These are phyloP conservation scores for Saussurea involucrata DNA, from an alignment of 129 eudicot genomes.

Conservation along the genomic window DNA sequence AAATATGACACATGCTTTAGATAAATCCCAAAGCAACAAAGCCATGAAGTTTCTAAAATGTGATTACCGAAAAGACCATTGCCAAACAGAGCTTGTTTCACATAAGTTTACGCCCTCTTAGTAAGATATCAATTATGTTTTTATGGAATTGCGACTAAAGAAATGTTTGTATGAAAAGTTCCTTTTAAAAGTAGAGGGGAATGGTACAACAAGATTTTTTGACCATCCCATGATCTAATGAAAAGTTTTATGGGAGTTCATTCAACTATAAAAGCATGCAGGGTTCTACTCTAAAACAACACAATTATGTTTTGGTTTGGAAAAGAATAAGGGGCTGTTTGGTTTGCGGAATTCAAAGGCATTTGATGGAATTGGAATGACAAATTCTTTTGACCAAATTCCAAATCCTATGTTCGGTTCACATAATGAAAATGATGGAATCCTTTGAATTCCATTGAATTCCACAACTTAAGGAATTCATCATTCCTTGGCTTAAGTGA, in stretches of 20 bases:
- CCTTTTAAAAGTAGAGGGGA: neutral
- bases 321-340: too few species aligned
- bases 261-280: neutral
- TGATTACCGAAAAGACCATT: neutral
- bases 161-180: neutral
- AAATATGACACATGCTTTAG: neutral
- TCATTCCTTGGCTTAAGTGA: too few species aligned
- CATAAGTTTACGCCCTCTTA: neutral
- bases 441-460: too few species aligned
- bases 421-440: too few species aligned
- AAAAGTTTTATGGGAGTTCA: neutral
- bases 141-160: neutral
- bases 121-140: neutral
- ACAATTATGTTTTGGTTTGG: neutral
- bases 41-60: neutral
- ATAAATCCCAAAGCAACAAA: neutral
- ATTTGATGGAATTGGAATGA: too few species aligned
- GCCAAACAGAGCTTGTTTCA: neutral
- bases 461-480: too few species aligned
- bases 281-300: neutral
- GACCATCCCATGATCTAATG: neutral
- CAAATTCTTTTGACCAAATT: too few species aligned
- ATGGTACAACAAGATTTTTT: neutral
- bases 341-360: too few species aligned
- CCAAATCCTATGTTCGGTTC: too few species aligned